A percentile compares a stretch with the other conserved stretches of the same genome.
These are phyloP conservation scores for Kodamaea lidongshanica DNA, from an alignment of 805 yeast species.

Conservation along the genomic window DNA sequence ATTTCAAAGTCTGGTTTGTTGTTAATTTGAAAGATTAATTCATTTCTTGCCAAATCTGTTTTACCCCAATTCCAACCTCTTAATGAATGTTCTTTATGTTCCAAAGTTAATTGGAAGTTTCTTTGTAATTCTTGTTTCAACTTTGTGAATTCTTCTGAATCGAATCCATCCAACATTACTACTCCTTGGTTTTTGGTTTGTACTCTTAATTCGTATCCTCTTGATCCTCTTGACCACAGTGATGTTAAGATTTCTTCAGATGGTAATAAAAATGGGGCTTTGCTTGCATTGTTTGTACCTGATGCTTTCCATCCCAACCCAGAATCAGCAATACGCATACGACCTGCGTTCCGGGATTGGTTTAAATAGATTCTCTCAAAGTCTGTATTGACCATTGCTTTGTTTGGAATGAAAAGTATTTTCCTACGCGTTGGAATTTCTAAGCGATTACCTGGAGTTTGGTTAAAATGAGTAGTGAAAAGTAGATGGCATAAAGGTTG, in stretches of 20 bases:
- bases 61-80: conserved; percentile 99
- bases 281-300: conserved; percentile 34
- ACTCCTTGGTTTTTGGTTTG: conserved; percentile 87
- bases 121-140: conserved; percentile 80
- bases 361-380: conserved; percentile 88
- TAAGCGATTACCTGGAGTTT: no score
- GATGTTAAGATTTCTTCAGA: conserved; percentile 74
- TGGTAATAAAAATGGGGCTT: conserved; percentile 82
- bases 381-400: conserved; percentile 55
- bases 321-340: conserved; percentile 91
- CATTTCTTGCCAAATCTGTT: conserved; percentile 86
- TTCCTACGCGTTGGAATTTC: no score
- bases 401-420: no score
- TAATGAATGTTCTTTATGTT: conserved; percentile 81
- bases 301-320: conserved; percentile 96
- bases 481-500: no score
- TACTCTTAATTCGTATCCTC: conserved; percentile 84
- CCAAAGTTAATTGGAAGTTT: conserved; percentile 65
- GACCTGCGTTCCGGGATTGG: conserved; percentile 77
- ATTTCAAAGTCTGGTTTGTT: conserved; percentile 89
- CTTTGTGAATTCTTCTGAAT: conserved; percentile 70
- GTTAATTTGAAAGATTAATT: conserved; percentile 76
- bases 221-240: conserved; percentile 88
- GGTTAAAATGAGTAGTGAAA: no score
- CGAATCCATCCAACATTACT: conserved; percentile 87